Conservation (phyloP, 2,329 filamentous ascomycete species). For the Aspergillus sp. region DNA sequence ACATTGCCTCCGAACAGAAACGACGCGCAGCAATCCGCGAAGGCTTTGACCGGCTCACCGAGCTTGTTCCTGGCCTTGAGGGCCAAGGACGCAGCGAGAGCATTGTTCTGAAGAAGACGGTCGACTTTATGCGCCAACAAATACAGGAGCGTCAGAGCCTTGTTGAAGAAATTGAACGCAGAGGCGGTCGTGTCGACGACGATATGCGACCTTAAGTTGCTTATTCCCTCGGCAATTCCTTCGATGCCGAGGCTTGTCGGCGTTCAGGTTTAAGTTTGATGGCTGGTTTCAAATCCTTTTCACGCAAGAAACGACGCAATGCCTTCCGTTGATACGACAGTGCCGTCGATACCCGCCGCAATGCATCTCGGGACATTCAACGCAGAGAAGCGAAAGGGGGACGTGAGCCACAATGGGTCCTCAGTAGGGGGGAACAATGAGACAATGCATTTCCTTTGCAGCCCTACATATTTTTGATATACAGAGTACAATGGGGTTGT, state of each 20-base stretch:
- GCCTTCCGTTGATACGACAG: not conserved
- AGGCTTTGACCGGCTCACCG: slow-evolving; percentile 78
- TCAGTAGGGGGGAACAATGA: not conserved
- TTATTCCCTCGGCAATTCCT: not conserved
- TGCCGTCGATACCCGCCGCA: not conserved
- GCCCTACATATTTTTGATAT: not conserved
- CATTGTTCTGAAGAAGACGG: slow-evolving; percentile 71
- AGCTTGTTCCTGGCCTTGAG: slow-evolving; percentile 76
- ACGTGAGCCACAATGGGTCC: not conserved
- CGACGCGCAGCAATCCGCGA: slow-evolving; percentile 74
- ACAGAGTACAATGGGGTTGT: not conserved
- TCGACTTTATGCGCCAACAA: slow-evolving; percentile 64
- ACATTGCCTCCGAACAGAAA: slow-evolving; percentile 66
- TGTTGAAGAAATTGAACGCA: slow-evolving; percentile 58
- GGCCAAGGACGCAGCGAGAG: slow-evolving; percentile 84
- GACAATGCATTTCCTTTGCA: not conserved
- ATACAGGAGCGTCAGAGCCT: slow-evolving; percentile 59
- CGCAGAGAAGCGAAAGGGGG: not conserved
- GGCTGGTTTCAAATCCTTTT: slow-evolving; percentile 3
- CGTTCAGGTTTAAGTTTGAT: slow-evolving; percentile 3
- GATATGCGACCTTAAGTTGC: slow-evolving; percentile 26
- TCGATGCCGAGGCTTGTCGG: slow-evolving; percentile 3
- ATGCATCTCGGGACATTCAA: not conserved
- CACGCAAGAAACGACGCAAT: not conserved
- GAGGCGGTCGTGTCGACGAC: slow-evolving; percentile 56